Evolutionary conservation across 2,329 filamentous ascomycete genomes (phyloP).

Genomic region (Drechslerella stenobrocha): DNA sequence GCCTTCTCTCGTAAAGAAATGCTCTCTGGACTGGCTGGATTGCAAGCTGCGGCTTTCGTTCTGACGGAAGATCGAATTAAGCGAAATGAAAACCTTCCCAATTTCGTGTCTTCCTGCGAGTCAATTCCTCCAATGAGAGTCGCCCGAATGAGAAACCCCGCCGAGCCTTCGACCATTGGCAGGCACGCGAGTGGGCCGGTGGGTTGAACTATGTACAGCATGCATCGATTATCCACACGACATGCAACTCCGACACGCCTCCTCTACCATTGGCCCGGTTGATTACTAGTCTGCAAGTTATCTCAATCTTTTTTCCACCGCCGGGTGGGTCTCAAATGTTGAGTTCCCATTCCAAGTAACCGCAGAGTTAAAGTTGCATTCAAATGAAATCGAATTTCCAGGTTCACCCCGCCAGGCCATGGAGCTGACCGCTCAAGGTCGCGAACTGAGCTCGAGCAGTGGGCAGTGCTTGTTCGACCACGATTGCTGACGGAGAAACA

Average conservation of each 20-base stretch:
- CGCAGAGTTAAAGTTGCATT: background rate
- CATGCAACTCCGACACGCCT: background rate
- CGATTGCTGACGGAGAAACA: background rate
- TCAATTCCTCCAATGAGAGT: conserved; percentile 1
- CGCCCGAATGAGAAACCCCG: background rate
- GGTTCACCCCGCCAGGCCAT: too few species aligned
- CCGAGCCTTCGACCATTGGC: too few species aligned
- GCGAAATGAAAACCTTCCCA: conserved; percentile 3
- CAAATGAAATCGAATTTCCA: too few species aligned
- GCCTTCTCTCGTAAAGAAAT: conserved; percentile 3
- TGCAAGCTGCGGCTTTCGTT: conserved; percentile 4
- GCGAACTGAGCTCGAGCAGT: too few species aligned
- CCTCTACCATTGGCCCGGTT: background rate
- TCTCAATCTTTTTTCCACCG: background rate
- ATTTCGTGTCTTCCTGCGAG: background rate
- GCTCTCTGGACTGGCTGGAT: conserved; percentile 3
- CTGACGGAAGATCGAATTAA: conserved; percentile 7
- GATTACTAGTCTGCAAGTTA: background rate
- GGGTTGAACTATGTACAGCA: background rate
- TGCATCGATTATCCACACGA: background rate
- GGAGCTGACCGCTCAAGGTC: too few species aligned
- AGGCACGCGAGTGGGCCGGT: too few species aligned
- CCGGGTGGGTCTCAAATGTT: background rate
- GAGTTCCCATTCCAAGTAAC: background rate
- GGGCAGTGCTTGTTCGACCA: too few species aligned